Base-by-base conservation (phyloP, 192 early-diverging fungal species). In the Phlyctochytrium arcticum region DNA sequence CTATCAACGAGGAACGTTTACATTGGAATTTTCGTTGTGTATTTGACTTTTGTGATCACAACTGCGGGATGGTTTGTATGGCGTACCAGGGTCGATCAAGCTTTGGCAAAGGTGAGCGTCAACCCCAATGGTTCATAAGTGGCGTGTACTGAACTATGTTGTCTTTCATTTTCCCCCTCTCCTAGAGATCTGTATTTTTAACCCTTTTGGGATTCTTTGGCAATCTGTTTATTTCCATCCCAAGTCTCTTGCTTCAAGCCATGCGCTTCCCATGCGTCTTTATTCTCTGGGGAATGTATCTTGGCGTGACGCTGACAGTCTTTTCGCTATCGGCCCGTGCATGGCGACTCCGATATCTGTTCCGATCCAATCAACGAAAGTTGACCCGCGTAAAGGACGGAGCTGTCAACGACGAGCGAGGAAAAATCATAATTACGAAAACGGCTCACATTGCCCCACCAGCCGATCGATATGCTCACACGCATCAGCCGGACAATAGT, bases 291-390 rank as follows among this genome's bases (percentile, higher is more conserved):
- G 29, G 26, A 6, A 19, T 57, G 5, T 65, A 70, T 37, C 26
- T 70, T n/a, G 69, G 69, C 29, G 47, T 57, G 36, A 19, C 62
- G 6, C 57, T 64, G 4, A 57, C 47, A 12, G 27, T 70, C n/a
- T 70, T 70, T 51, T 70, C 69, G 8, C 31, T 70, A 26, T 35
- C 61, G 9, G 54, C 61, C 6, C 69, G 69, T 4, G 69, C 62
- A 2, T 59, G 51, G 48, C 60, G 69, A 3, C 36, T 70, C 0
- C 53, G 62, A n/a, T 57, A 48, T 47, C 31, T 70, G 15, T 70
- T 58, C 46, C 58, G 60, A n/a, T n/a, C 33, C 6, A n/a, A 70
- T 42, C 61, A 70, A 36, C 29, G 29, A 12, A 63, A 65, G 36
- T 39, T 70, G 27, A 35, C 54, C 9, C 33, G 64, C 30, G 57